Evolutionary conservation across 495 filamentous ascomycete species (phyloP), one percentile per base, ranked within the genome.

Genomic region (Podospora sp.): DNA sequence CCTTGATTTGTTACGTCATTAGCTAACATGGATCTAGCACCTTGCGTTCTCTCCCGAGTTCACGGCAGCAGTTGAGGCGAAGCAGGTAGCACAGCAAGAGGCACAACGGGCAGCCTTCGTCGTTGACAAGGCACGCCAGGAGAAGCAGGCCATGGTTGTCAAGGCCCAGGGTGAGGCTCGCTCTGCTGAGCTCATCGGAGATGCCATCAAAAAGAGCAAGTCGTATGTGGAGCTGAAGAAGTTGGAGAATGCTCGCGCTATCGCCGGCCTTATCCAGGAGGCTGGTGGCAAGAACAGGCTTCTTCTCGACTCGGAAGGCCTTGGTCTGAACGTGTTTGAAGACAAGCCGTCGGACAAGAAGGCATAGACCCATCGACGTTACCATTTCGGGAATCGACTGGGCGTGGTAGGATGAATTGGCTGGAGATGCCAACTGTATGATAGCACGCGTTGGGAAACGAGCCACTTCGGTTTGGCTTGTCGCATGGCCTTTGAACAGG

Each of bases 1-100:
- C 22, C 18, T 29, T 20, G 18, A 12, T 16, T 51, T 33, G 21
- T 46, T 46, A 25, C 20, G 8, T 8, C 21, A n/a, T 24, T 24
- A n/a, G 69, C 69, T 78, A 68, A 74, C 69, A 27, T 36, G 50
- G 35, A 71, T 69, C 7, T 75, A 97, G 93, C 95, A 99, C 76
- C 88, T 99, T 70, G 95, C 95, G 66, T 99, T 99, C 90, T 99
- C 95, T 55, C 95, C 95, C 71, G 95, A 98, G 80, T 99, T 99
- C 83, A 98, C 96, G 51, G 96, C 96, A 29, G 95, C 95, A 40
- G 95, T 99, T 68, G 95, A 98, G 83, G 94, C 95, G 69, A 99
- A 99, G 84, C 95, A 99, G 82, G 95, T 99, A 64, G 95, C 95
- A 18, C 95, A 99, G 73, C 95, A 99, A 84, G 95, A 99, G 76